Percentiles rank a stretch among this genome's conserved stretches.
Conservation (phyloP, 768 basidiomycete species). For the Phaffia tasmanica region DNA sequence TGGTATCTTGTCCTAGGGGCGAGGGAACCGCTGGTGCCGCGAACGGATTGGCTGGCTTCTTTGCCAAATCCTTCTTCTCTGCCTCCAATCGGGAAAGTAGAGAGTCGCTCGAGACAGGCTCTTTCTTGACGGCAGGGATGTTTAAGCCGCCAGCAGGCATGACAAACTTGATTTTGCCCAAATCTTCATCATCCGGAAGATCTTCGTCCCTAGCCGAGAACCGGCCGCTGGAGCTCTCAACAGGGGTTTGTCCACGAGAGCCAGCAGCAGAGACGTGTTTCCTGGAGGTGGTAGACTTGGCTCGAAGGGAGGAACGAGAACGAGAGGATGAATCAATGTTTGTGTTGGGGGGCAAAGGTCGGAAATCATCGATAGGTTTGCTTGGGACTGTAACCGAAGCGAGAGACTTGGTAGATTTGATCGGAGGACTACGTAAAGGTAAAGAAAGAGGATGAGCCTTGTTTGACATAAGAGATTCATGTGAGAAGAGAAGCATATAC, state of each 20-base stretch:
- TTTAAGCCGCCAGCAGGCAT: conserved; percentile 9
- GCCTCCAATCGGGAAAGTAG: not conserved
- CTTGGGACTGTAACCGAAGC: not conserved
- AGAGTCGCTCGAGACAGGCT: too few species aligned
- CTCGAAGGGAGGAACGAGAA: conserved; percentile 16
- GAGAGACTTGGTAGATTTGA: not conserved
- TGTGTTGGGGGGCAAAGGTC: not conserved
- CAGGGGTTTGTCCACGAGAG: conserved; percentile 12
- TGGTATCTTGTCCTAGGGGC: too few species aligned
- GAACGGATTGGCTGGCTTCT: not conserved
- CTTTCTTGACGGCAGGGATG: not conserved
- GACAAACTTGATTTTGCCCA: conserved; percentile 19
- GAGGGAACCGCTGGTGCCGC: not conserved
- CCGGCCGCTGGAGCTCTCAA: not conserved
- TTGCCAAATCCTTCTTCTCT: not conserved
- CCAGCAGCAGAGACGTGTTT: conserved; percentile 17
- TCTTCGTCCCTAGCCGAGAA: conserved; percentile 18
- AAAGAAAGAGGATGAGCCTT: not conserved
- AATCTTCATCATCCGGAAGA: conserved; percentile 11
- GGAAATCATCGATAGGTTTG: conserved; percentile 2
- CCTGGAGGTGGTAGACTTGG: conserved; percentile 12
- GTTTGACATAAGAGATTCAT: too few species aligned
- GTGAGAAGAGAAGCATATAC: too few species aligned
- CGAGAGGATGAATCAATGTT: conserved; percentile 12
- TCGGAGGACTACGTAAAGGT: not conserved